Evolutionary conservation across 2,329 filamentous ascomycete genomes (phyloP), one percentile per base, ranked within the genome.

Genomic region (Microsporum audouinii): DNA sequence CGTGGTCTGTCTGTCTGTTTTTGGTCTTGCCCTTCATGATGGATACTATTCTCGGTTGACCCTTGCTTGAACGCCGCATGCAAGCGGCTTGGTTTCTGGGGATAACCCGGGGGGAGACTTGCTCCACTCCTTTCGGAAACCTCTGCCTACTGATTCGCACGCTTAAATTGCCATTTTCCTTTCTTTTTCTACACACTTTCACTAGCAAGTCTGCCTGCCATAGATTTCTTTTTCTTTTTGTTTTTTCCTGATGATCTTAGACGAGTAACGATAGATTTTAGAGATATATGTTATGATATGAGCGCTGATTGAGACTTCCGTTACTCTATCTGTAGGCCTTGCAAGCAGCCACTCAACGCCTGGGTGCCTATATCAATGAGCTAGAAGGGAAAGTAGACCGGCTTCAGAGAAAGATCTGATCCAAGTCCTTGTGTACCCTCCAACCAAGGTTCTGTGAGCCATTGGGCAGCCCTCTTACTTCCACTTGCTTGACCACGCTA

Each of bases 261-360:
- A 39, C 53, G 53, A 56, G 17, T 56, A 17, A 57, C 31, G 34
- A 57, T 57, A 57, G 55, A 55, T 33, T 55, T 57, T 57, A 43
- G 36, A 43, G 36, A 43, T 43, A 36, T 34, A 41, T 43, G 55
- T 41, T 41, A 57, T 29, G 31, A 41, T 29, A 57, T 39, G 27
- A 57, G 39, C 36, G 55, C 55, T 57, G 55, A 57, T 43, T 41
- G 55, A 29, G 34, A 43, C 3, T 29, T 57, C 41, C 3, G 10
- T 4, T 43, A 27, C 41, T 43, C 55, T 38, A 31, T 8, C 10
- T 41, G 56, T 63, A 95, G 91, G 86, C 89, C 66, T 82, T 97
- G 57, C 91, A 96, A 82, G 82, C 85, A 57, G 89, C 91, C 57
- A 91, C 95, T 61, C 87, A 91, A 75, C 84, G 88, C 72, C 84